Evolutionary conservation across 2,329 filamentous ascomycete genomes (phyloP), one percentile per base, ranked within the genome.

Genomic region (Diaporthe capsici): DNA sequence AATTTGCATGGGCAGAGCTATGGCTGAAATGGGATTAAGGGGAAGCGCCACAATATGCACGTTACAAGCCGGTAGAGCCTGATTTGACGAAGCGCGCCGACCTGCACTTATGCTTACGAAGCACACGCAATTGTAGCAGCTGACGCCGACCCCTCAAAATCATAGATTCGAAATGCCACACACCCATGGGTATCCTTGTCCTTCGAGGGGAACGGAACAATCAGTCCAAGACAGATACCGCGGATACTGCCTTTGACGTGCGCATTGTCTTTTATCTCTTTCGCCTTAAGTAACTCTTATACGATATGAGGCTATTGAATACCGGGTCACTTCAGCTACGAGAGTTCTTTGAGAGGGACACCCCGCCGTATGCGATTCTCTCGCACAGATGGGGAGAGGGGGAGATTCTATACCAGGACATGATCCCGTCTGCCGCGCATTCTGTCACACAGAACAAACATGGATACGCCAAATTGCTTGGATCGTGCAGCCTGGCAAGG

Each of bases 161-260:
- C 5, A 1, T 1, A 9, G 22, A 1, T 0, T 22, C 47, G 17
- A 9, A 8, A 49, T 20, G 1, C 17, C 20, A 1, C 47, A 49
- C 0, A 0, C 47, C 17, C 20, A n/a, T 2, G 15, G 0, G 17
- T n/a, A 2, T 49, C 47, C 22, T n/a, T 9, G 20, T 9, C 17
- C 1, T 9, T 1, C 10, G 47, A 22, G 22, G 1, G 5, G 15
- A 44, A 6, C 42, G 49, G 1, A 0, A n/a, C 49, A 0, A 51
- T 0, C 10, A 12, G 10, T 51, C 0, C 9, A 51, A n/a, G 20
- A 0, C 49, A 51, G 20, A n/a, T 4, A 12, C n/a, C 10, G 37
- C 22, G 4, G n/a, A 25, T 12, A 13, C 49, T 51, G 49, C 6
- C 0, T n/a, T 25, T 22, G 20, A 51, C 1, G 8, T 13, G 42